Percentiles rank a stretch among this genome's conserved stretches.
Conservation (phyloP, 1,284 basidiomycete species). For the Volvariella surrecta region DNA sequence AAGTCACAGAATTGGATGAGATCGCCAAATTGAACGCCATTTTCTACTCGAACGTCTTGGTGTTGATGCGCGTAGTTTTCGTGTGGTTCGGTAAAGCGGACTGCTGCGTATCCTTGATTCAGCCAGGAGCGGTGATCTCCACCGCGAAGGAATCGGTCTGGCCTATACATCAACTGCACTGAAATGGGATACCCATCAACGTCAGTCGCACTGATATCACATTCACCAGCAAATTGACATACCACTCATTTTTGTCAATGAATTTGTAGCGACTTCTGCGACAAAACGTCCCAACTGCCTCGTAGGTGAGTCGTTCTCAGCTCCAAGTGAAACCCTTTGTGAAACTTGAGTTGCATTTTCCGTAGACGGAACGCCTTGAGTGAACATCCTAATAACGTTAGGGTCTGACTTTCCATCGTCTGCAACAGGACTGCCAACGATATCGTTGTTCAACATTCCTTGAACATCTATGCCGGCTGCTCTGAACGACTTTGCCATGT, state of each 20-base stretch:
- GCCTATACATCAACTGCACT: slow-evolving; percentile 41
- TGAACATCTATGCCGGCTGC: slow-evolving; percentile 38
- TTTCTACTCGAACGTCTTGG: slow-evolving; percentile 41
- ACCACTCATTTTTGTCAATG: slow-evolving; percentile 40
- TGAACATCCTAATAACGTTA: slow-evolving; percentile 39
- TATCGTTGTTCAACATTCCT: slow-evolving; percentile 46
- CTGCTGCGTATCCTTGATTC: slow-evolving; percentile 36
- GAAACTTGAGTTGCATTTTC: slow-evolving; percentile 28
- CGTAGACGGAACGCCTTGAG: slow-evolving; percentile 36
- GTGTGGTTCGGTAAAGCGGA: slow-evolving; percentile 46
- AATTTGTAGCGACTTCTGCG: slow-evolving; percentile 37
- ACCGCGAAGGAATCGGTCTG: slow-evolving; percentile 42
- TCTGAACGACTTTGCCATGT: slow-evolving; percentile 34
- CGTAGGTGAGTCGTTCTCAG: slow-evolving; percentile 44
- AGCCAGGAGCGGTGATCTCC: slow-evolving; percentile 48
- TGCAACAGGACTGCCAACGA: slow-evolving; percentile 39
- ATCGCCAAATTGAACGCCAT: slow-evolving; percentile 45
- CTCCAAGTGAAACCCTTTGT: slow-evolving; percentile 30
- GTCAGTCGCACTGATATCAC: not conserved
- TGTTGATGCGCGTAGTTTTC: slow-evolving; percentile 51
- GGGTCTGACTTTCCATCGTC: slow-evolving; percentile 37
- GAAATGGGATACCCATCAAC: not conserved
- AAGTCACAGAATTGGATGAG: slow-evolving; percentile 44
- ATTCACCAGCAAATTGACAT: slow-evolving; percentile 7
- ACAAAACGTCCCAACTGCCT: slow-evolving; percentile 42